Evolutionary conservation across 208 protist genomes (phyloP).

Genomic region (Leishmania amazonensis): DNA sequence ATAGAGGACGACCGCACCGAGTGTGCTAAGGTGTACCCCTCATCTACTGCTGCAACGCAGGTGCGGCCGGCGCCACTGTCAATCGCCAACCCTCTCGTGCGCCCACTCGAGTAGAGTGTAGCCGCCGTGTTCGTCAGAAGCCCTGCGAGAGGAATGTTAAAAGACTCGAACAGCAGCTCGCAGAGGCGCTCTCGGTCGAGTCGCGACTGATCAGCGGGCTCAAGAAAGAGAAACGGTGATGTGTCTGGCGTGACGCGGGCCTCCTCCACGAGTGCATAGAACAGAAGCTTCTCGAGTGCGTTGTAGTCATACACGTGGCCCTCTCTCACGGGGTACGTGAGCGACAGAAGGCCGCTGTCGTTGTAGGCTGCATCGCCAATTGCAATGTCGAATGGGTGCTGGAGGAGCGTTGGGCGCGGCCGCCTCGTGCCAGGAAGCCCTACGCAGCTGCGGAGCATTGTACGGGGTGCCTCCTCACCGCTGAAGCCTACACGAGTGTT

Average conservation of each 20-base stretch:
- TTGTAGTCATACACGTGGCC: slow-evolving; percentile 81
- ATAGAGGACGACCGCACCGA: slow-evolving; percentile 60
- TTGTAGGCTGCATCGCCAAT: slow-evolving; percentile 70
- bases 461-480: slow-evolving; percentile 95
- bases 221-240: slow-evolving; percentile 94
- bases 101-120: slow-evolving; percentile 97
- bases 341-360: slow-evolving; percentile 55
- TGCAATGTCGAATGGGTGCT: slow-evolving; percentile 61
- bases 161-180: slow-evolving; percentile 98
- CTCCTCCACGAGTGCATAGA: slow-evolving; percentile 69
- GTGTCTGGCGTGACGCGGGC: slow-evolving; percentile 63
- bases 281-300: slow-evolving; percentile 82
- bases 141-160: slow-evolving; percentile 93
- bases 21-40: slow-evolving; percentile 93
- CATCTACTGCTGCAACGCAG: slow-evolving; percentile 97
- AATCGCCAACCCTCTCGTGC: slow-evolving; percentile 97
- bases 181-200: slow-evolving; percentile 93
- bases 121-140: slow-evolving; percentile 94
- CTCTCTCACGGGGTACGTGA: slow-evolving; percentile 55
- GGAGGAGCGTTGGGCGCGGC: slow-evolving; percentile 58
- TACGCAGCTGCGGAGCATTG: slow-evolving; percentile 86
- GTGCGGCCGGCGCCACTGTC: slow-evolving; percentile 99
- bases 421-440: slow-evolving; percentile 72
- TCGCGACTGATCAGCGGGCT: slow-evolving; percentile 95
- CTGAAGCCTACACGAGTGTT: slow-evolving; percentile 95